phyloP scores from a whole-genome alignment of 441 rosid species.

The Monsonia emarginata region DNA sequence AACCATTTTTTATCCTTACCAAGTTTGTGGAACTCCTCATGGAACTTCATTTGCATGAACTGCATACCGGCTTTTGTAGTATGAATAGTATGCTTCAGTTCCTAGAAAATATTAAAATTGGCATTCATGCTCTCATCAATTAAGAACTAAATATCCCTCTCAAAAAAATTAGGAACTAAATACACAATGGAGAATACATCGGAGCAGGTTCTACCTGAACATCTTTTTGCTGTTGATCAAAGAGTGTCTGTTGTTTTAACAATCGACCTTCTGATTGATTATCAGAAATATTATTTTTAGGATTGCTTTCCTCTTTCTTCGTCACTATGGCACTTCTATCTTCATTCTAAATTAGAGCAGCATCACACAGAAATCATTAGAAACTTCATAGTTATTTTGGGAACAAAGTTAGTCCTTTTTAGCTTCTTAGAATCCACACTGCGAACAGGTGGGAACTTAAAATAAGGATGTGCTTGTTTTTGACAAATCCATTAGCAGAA shows the following conservation, averaged over 20 bases:
- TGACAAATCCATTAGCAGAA: neutral
- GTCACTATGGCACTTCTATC: neutral
- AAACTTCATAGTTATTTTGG: neutral
- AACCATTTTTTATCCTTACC: constrained; percentile 33
- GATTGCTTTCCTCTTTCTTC: neutral
- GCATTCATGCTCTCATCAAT: no score
- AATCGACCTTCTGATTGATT: neutral
- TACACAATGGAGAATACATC: neutral
- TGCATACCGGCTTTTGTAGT: constrained; percentile 83
- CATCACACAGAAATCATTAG: neutral
- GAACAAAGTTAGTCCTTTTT: neutral
- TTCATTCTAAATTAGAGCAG: neutral
- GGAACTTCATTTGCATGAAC: constrained; percentile 70
- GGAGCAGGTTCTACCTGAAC: neutral
- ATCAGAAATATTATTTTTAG: neutral
- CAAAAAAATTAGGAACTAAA: no score
- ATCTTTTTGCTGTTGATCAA: neutral
- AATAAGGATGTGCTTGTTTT: neutral
- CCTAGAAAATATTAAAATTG: constrained; percentile 31
- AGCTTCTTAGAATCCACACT: neutral
- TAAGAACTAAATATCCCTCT: neutral
- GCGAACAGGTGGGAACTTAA: no score
- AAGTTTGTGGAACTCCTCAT: constrained; percentile 67
- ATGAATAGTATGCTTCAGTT: constrained; percentile 49
- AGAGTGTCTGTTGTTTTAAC: neutral